Percentiles rank a stretch among this genome's conserved stretches.
Evolutionary conservation across 148 eudicot species (phyloP).

Genomic region (Oxyria digyna): DNA sequence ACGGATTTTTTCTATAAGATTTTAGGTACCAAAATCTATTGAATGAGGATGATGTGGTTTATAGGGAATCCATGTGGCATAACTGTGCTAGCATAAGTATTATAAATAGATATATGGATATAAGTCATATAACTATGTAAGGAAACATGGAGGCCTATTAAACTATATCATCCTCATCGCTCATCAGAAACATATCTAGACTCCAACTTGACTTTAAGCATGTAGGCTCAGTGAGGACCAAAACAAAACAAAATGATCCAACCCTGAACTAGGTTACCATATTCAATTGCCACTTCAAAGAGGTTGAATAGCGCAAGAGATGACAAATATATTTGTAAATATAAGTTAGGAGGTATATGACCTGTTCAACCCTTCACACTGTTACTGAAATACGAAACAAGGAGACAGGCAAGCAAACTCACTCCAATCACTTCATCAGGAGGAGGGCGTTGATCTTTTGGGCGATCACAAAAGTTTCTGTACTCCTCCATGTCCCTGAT

Average conservation of each 20-base stretch:
- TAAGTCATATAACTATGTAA: neutral
- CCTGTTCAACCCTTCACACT: neutral
- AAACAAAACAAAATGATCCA: neutral
- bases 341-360: neutral
- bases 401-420: constrained; percentile 17
- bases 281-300: neutral
- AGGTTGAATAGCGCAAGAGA: neutral
- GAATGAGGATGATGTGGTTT: neutral
- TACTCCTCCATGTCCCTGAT: constrained; percentile 95
- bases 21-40: neutral
- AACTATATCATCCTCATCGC: neutral
- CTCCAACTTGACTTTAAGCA: neutral
- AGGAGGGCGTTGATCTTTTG: constrained; percentile 89
- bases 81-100: neutral
- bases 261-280: neutral
- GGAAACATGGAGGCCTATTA: neutral
- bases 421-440: constrained; percentile 99
- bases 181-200: neutral
- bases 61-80: neutral
- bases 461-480: constrained; percentile 87
- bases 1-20: neutral
- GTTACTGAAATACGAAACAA: neutral
- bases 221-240: neutral
- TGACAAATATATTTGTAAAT: neutral
- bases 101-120: neutral